phyloP scores from a whole-genome alignment of 257 asterid genomes.

The Nyctanthes arbortristis region DNA sequence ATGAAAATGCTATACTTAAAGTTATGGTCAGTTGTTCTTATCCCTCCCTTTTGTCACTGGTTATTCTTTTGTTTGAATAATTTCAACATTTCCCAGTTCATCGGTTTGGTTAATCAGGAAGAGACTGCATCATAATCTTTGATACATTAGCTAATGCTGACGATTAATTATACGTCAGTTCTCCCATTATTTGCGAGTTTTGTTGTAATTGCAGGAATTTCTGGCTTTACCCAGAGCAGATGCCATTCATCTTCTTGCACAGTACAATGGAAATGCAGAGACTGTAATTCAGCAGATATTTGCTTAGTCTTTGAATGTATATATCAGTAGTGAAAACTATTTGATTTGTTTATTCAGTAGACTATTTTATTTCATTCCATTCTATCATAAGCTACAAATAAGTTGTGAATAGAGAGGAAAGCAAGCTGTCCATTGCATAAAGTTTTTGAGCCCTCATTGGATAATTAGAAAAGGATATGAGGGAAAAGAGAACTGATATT shows the following conservation, averaged over 20 bases:
- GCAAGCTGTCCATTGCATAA: not conserved
- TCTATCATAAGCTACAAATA: not conserved
- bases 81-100: not conserved
- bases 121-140: not conserved
- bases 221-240: slow-evolving; percentile 96
- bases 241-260: slow-evolving; percentile 94
- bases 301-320: slow-evolving; percentile 40
- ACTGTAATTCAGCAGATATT: slow-evolving; percentile 90
- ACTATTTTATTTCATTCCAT: slow-evolving; percentile 11
- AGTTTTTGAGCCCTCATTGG: not conserved
- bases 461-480: too few relatives aligned
- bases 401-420: not conserved
- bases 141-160: not conserved
- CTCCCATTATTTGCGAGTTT: not conserved
- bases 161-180: not conserved
- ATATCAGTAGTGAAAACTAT: slow-evolving; percentile 13
- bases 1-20: slow-evolving; percentile 87
- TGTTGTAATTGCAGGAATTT: slow-evolving; percentile 70
- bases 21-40: slow-evolving; percentile 78
- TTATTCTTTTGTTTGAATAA: slow-evolving; percentile 4
- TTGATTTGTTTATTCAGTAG: slow-evolving; percentile 30
- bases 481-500: too few relatives aligned
- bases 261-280: slow-evolving; percentile 92
- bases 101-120: not conserved
- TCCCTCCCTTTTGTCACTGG: not conserved